Evolutionary conservation across 129 eudicot species (phyloP).

Genomic region (Apium graveolens): DNA sequence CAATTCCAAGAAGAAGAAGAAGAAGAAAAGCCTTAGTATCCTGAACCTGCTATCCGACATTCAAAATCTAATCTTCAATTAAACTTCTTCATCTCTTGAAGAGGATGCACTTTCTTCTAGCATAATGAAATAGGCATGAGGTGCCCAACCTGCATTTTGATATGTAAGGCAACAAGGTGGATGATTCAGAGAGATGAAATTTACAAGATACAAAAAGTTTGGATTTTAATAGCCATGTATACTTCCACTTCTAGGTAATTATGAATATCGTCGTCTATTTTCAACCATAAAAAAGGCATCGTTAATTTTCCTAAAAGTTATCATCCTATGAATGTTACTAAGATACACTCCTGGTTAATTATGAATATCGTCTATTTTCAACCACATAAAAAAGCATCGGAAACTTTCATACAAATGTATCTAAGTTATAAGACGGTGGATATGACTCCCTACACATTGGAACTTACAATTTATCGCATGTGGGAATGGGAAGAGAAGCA

Average conservation of each 20-base stretch:
- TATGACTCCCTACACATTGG: background rate
- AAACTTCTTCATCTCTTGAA: background rate
- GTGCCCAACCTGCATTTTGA: slow-evolving; percentile 7
- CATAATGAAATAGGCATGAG: slow-evolving; percentile 9
- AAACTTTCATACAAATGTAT: no score
- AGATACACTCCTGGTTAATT: no score
- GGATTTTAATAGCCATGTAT: background rate
- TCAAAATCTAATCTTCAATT: background rate
- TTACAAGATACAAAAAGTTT: background rate
- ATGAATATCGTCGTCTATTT: background rate
- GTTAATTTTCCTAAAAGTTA: background rate
- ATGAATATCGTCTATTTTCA: no score
- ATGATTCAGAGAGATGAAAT: background rate
- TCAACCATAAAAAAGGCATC: background rate
- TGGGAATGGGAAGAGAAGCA: slow-evolving; percentile 7
- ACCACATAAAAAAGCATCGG: no score
- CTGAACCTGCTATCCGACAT: background rate
- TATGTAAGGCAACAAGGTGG: background rate
- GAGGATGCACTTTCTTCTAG: slow-evolving; percentile 2
- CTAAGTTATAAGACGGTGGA: no score
- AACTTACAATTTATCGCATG: background rate
- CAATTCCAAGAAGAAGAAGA: background rate
- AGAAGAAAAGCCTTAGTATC: background rate
- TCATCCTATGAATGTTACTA: background rate
- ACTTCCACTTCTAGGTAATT: background rate